Base-by-base conservation (phyloP, 2,329 filamentous ascomycete species). In the Cytospora piceae region DNA sequence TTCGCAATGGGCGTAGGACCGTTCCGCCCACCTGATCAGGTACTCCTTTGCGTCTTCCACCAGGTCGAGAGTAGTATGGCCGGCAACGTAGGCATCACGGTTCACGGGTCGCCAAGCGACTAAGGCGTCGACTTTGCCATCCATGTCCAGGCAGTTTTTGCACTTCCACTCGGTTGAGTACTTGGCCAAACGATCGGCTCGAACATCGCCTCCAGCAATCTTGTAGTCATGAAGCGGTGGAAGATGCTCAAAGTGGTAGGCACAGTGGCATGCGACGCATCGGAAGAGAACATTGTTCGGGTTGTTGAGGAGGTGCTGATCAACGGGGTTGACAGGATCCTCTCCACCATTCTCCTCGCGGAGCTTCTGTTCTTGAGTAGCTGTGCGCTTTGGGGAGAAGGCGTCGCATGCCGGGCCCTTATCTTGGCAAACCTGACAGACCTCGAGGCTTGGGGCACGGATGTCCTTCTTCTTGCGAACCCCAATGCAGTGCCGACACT, bases 1-100 rank as follows among this genome's bases (percentile, higher is more conserved):
- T 8, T 82, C 83, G 61, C 91, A 92, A 69, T 92, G 89, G 69
- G 89, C 90, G 73, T 97, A 96, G 0, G 94, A 97, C 64, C 86
- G 83, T 0, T 83, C 82, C 54, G 90, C 87, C 92, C 94, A 98
- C 74, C 95, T 97, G 71, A 99, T 80, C 2, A 99, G 84, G 73
- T 98, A 99, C 71, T 97, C 93, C 70, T 94, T 94, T n/a, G 91
- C 83, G 63, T 93, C 90, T 72, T 95, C 90, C 14, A 79, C 76
- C n/a, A 92, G 78, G 61, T 85, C 78, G 32, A 86, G 78, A 57
- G 83, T 82, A 1, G 80, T 78, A 61, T 83, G 80, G 2, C 83
- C 85, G 4, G 81, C 73, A 17, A 78, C 76, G 70, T 90, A 89
- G 1, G 77, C 78, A 15, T 86, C 81, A 29, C 84, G 79, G 70